These are phyloP conservation scores for Trichoderma breve DNA, from an alignment of 2,329 filamentous ascomycete genomes.

Conservation along the genomic window DNA sequence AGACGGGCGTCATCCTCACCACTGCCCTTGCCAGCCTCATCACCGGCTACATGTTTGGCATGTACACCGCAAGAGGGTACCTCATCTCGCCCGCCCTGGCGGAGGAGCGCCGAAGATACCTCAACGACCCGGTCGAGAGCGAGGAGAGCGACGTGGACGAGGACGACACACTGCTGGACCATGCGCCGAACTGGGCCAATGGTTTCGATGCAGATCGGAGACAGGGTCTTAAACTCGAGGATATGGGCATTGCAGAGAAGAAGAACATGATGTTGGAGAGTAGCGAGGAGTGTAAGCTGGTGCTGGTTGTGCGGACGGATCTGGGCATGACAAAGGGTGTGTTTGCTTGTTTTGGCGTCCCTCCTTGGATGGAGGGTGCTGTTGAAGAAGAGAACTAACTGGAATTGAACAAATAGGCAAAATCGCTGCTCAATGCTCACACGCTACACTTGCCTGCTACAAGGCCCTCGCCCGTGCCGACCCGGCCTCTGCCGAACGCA, in stretches of 20 bases:
- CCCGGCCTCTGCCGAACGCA: slow-evolving; percentile 53
- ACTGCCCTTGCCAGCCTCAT: slow-evolving; percentile 73
- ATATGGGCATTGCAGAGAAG: slow-evolving; percentile 35
- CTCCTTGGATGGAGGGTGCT: neutral
- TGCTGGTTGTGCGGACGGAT: slow-evolving; percentile 89
- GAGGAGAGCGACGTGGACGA: slow-evolving; percentile 68
- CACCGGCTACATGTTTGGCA: slow-evolving; percentile 76
- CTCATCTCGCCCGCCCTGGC: slow-evolving; percentile 55
- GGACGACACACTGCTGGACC: slow-evolving; percentile 57
- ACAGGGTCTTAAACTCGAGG: slow-evolving; percentile 50
- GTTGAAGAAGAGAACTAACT: neutral
- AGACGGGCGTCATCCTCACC: slow-evolving; percentile 63
- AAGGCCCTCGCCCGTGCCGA: slow-evolving; percentile 68
- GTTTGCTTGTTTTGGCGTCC: slow-evolving; percentile 48
- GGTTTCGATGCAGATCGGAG: slow-evolving; percentile 56
- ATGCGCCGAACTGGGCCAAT: slow-evolving; percentile 67
- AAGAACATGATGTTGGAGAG: slow-evolving; percentile 37
- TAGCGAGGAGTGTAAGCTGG: slow-evolving; percentile 87
- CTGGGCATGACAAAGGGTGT: slow-evolving; percentile 95
- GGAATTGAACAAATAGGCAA: slow-evolving; percentile 58
- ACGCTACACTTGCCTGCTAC: slow-evolving; percentile 97
- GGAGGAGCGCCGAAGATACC: slow-evolving; percentile 55
- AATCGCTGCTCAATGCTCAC: slow-evolving; percentile 91
- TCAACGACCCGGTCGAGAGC: slow-evolving; percentile 62
- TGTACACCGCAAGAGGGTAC: slow-evolving; percentile 66